Conservation (phyloP, 2,329 filamentous ascomycete genomes). For the Alternaria sp. region DNA sequence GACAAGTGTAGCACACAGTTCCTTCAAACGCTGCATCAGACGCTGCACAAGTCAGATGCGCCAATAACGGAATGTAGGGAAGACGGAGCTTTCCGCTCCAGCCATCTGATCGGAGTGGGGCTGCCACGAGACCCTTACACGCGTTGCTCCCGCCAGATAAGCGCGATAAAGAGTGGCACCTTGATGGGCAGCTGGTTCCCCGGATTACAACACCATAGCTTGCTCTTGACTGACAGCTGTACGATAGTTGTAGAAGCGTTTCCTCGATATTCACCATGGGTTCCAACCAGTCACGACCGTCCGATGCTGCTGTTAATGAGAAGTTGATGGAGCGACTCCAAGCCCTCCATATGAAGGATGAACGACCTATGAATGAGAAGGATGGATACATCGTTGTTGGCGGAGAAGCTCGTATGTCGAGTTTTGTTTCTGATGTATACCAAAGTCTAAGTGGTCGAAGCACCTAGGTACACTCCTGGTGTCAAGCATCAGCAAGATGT, state of each 20-base stretch:
- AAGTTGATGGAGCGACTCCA: constrained; percentile 54
- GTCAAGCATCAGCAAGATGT: constrained; percentile 53
- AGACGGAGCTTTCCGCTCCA: constrained; percentile 7
- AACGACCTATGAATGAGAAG: constrained; percentile 54
- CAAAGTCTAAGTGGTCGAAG: constrained; percentile 22
- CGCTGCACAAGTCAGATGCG: not conserved
- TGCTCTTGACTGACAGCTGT: constrained; percentile 3
- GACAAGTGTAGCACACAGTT: not conserved
- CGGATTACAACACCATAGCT: constrained; percentile 11
- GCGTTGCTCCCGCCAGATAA: constrained; percentile 27
- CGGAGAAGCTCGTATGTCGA: constrained; percentile 52
- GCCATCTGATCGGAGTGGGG: constrained; percentile 22
- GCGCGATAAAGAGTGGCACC: constrained; percentile 29
- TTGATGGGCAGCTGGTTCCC: constrained; percentile 21
- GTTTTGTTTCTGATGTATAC: not conserved
- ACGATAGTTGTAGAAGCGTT: constrained; percentile 2
- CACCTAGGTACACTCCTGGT: constrained; percentile 38
- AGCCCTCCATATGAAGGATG: constrained; percentile 57
- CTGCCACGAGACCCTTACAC: constrained; percentile 32
- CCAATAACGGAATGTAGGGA: constrained; percentile 9
- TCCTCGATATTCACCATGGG: constrained; percentile 40
- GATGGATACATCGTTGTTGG: constrained; percentile 65
- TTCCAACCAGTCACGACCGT: constrained; percentile 45
- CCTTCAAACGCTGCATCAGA: not conserved
- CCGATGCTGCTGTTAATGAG: constrained; percentile 49